These are phyloP conservation scores for Kluyveromyces siamensis DNA, from an alignment of 805 yeast genomes.

Conservation along the genomic window DNA sequence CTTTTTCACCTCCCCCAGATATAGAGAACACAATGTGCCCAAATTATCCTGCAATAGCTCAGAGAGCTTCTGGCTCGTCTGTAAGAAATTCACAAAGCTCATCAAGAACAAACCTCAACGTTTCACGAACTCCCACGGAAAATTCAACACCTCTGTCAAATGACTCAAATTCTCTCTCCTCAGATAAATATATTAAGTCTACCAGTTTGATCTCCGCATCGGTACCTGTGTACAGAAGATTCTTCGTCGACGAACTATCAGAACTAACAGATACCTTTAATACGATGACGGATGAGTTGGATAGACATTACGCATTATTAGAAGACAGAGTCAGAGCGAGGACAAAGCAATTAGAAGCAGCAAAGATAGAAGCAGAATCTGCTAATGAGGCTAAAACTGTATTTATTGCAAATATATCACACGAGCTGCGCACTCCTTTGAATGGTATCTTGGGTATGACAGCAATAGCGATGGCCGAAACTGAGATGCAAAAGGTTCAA, in stretches of 20 bases:
- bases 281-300: slow-evolving; percentile 81
- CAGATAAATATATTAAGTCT: slow-evolving; percentile 22
- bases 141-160: slow-evolving; percentile 3
- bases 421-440: slow-evolving; percentile 89
- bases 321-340: slow-evolving; percentile 85
- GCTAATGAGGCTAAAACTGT: slow-evolving; percentile 97
- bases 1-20: background rate
- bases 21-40: background rate
- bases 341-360: slow-evolving; percentile 81
- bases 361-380: slow-evolving; percentile 81
- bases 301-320: slow-evolving; percentile 70
- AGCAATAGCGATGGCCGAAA: slow-evolving; percentile 84
- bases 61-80: background rate
- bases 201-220: slow-evolving; percentile 31
- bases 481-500: slow-evolving; percentile 56
- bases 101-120: background rate
- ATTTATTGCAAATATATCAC: slow-evolving; percentile 85
- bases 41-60: background rate
- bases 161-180: slow-evolving; percentile 11
- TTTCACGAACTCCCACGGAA: background rate
- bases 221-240: slow-evolving; percentile 39
- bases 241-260: slow-evolving; percentile 75
- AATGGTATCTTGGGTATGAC: slow-evolving; percentile 97
- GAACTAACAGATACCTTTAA: slow-evolving; percentile 85
- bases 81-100: background rate